Evolutionary conservation across 306 rosid species (phyloP).

Genomic region (Citrullus colocynthis): DNA sequence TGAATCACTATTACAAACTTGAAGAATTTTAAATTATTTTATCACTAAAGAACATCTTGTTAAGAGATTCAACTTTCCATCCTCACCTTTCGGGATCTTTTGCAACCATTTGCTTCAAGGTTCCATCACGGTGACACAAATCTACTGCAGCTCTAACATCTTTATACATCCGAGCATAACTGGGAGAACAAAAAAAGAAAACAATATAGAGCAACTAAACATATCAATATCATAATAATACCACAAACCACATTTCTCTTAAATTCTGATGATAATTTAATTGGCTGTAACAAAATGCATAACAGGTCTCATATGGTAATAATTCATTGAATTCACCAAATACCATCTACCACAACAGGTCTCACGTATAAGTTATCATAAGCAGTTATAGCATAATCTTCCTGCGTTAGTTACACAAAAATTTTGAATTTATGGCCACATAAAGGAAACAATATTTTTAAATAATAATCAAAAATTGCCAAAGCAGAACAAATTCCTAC

Average conservation of each 20-base stretch:
- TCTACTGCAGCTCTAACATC: conserved; percentile 99
- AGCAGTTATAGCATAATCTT: no score
- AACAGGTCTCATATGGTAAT: background rate
- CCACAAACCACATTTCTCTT: background rate
- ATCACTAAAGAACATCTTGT: background rate
- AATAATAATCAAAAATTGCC: background rate
- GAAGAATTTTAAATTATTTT: background rate
- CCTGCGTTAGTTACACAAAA: no score
- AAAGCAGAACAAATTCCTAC: conserved; percentile 39
- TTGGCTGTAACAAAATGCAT: background rate
- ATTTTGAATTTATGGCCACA: background rate
- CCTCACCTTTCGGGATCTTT: conserved; percentile 69
- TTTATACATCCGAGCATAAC: conserved; percentile 79
- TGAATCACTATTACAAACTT: background rate
- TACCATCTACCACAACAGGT: no score
- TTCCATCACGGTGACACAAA: conserved; percentile 97
- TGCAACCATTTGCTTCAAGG: conserved; percentile 95
- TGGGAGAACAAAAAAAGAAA: conserved; percentile 18
- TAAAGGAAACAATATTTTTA: background rate
- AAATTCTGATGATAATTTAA: background rate
- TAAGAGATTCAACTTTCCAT: conserved; percentile 5
- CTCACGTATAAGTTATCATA: no score
- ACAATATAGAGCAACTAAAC: background rate
- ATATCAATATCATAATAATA: background rate
- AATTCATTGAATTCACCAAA: no score